Evolutionary conservation across 2,329 filamentous ascomycete genomes (phyloP), one percentile per base, ranked within the genome.

Genomic region (Tolypocladium ophioglossoides): DNA sequence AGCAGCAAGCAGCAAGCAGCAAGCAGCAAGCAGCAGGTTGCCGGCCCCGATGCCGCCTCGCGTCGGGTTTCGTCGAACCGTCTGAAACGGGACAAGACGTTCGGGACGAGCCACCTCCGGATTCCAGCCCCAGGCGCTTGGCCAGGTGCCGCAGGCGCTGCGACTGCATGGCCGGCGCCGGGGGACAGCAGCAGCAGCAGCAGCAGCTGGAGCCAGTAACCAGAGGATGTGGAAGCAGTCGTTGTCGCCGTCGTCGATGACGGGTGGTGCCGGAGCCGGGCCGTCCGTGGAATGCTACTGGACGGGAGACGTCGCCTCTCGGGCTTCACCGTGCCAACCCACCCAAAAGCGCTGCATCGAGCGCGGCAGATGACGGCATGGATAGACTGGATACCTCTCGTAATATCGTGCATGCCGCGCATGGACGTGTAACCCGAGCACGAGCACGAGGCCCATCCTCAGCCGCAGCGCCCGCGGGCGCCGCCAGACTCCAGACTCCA

Each of bases 91-190:
- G 55, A 54, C 53, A 58, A 57, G 58, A 55, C 55, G 52, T 60
- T 62, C 64, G 66, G 66, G 60, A 66, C 51, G 59, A 57, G 63
- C 58, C 64, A 65, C 53, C 64, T 68, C 66, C 66, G 66, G 58
- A 56, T 60, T 53, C 56, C 64, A 62, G 61, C 14, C 37, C 20
- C 16, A 41, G 39, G 37, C 49, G 49, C 24, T 10, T 37, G 40
- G 20, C 34, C 49, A 41, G 34, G 8, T 51, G 32, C 47, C 30
- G 30, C 34, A 32, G 22, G 30, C 47, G 6, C n/a, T n/a, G n/a
- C n/a, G n/a, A n/a, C n/a, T n/a, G n/a, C n/a, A n/a, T n/a, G n/a
- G n/a, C n/a, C n/a, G n/a, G n/a, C n/a, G n/a, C n/a, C n/a, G n/a
- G n/a, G n/a, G n/a, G n/a, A n/a, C 27, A 27, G 6, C 27, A 27